phyloP scores from a whole-genome alignment of 2,329 filamentous ascomycete genomes.

The Leptographium lundbergii region DNA sequence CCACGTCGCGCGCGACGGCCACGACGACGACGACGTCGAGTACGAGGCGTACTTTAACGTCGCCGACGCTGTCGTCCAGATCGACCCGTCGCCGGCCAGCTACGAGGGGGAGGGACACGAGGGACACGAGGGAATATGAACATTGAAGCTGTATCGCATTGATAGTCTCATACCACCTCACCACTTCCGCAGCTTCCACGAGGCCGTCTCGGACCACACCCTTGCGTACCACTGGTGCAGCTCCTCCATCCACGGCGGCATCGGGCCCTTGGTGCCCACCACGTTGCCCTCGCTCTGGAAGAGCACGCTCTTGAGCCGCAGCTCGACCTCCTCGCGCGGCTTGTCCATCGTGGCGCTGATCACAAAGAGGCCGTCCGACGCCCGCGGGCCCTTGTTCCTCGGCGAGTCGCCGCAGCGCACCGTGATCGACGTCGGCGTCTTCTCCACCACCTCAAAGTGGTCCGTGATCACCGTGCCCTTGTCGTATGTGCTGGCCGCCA shows the following conservation, averaged over 20 bases:
- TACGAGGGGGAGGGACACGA: background rate
- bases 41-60: slow-evolving; percentile 34
- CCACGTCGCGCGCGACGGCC: slow-evolving; percentile 12
- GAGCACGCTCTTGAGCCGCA: slow-evolving; percentile 52
- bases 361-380: slow-evolving; percentile 54
- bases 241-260: slow-evolving; percentile 23
- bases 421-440: slow-evolving; percentile 45
- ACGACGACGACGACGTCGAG: slow-evolving; percentile 20
- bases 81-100: background rate
- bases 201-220: slow-evolving; percentile 25
- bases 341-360: slow-evolving; percentile 49
- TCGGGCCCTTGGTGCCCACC: slow-evolving; percentile 20
- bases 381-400: slow-evolving; percentile 38
- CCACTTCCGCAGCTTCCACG: slow-evolving; percentile 21
- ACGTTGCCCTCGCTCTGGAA: slow-evolving; percentile 30
- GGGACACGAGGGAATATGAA: too few species aligned
- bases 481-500: slow-evolving; percentile 44
- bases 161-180: too few species aligned
- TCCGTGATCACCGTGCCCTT: slow-evolving; percentile 53
- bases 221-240: slow-evolving; percentile 28
- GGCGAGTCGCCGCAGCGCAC: slow-evolving; percentile 57
- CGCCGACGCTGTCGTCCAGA: slow-evolving; percentile 24
- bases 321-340: slow-evolving; percentile 45
- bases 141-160: too few species aligned
- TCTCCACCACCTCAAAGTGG: slow-evolving; percentile 60